A percentile compares a stretch with the other conserved stretches of the same genome.
Evolutionary conservation across 768 basidiomycete genomes (phyloP).

Genomic region (Pleurotus salmoneostramineus): DNA sequence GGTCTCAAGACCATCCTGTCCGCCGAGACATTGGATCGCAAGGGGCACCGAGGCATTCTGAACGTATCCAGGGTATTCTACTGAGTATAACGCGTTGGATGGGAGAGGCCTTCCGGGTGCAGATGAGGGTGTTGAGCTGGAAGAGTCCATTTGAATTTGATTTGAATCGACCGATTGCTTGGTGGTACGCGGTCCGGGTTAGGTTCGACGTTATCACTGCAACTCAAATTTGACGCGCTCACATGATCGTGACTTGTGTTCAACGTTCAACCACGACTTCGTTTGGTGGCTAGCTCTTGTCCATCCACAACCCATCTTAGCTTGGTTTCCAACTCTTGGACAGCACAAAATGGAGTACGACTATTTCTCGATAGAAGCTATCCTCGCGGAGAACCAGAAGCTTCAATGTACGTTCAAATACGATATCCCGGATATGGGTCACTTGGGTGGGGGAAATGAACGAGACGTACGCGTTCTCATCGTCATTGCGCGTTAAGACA

Average conservation of each 20-base stretch:
- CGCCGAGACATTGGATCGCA: slow-evolving; percentile 66
- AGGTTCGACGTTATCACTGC: too few relatives aligned
- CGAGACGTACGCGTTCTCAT: slow-evolving; percentile 57
- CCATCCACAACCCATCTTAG: too few relatives aligned
- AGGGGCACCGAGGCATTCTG: slow-evolving; percentile 51
- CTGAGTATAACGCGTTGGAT: slow-evolving; percentile 62
- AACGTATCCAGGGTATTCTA: slow-evolving; percentile 92
- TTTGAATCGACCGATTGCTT: background rate
- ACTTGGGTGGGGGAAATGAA: slow-evolving; percentile 83
- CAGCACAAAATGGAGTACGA: slow-evolving; percentile 69
- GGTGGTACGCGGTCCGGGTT: too few relatives aligned
- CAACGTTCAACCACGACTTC: background rate
- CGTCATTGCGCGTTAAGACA: background rate
- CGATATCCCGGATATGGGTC: slow-evolving; percentile 81
- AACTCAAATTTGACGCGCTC: background rate
- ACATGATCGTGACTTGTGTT: background rate
- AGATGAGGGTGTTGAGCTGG: background rate
- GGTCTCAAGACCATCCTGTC: slow-evolving; percentile 64
- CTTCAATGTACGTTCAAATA: slow-evolving; percentile 91
- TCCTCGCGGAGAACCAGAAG: slow-evolving; percentile 93
- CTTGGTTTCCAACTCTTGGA: too few relatives aligned
- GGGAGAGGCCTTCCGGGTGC: slow-evolving; percentile 45
- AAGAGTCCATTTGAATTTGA: slow-evolving; percentile 12
- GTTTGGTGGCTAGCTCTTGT: too few relatives aligned
- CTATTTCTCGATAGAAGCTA: slow-evolving; percentile 89